These are phyloP conservation scores for Aureobasidium zeae DNA, from an alignment of 2,329 filamentous ascomycete genomes.

Conservation along the genomic window DNA sequence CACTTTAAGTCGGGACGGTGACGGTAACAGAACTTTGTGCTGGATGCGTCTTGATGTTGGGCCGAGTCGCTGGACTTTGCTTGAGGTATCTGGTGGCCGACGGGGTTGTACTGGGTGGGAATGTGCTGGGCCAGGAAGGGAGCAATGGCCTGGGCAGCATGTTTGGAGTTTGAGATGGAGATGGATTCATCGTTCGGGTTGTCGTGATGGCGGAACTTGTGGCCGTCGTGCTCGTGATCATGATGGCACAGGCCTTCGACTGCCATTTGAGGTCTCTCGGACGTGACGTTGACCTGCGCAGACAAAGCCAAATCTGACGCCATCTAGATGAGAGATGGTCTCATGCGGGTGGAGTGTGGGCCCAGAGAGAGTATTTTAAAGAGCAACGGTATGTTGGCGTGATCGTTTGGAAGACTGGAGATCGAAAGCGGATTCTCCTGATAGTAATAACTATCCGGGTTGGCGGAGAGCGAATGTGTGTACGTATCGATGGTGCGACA, in stretches of 20 bases:
- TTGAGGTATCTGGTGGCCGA: conserved; percentile 40
- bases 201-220: conserved; percentile 18
- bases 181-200: conserved; percentile 27
- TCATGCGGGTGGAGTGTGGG: conserved; percentile 4
- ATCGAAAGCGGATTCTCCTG: too few relatives aligned
- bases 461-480: conserved; percentile 7
- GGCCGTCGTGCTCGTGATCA: conserved; percentile 28
- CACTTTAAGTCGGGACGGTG: conserved; percentile 93
- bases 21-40: conserved; percentile 87
- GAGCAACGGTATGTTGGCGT: background rate
- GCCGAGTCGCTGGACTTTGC: conserved; percentile 21
- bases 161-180: conserved; percentile 43
- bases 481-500: conserved; percentile 10
- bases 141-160: conserved; percentile 68
- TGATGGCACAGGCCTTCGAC: conserved; percentile 25
- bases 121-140: conserved; percentile 90
- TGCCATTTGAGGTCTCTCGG: conserved; percentile 10
- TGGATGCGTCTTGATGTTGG: conserved; percentile 21
- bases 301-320: conserved; percentile 3
- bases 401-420: too few relatives aligned
- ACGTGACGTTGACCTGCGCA: conserved; percentile 1
- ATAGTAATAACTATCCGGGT: too few relatives aligned
- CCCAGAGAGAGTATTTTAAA: background rate
- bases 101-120: conserved; percentile 74
- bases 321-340: background rate